Evolutionary conservation across 108 stramenopile species (phyloP).

Genomic region (Conticribra guillardii): DNA sequence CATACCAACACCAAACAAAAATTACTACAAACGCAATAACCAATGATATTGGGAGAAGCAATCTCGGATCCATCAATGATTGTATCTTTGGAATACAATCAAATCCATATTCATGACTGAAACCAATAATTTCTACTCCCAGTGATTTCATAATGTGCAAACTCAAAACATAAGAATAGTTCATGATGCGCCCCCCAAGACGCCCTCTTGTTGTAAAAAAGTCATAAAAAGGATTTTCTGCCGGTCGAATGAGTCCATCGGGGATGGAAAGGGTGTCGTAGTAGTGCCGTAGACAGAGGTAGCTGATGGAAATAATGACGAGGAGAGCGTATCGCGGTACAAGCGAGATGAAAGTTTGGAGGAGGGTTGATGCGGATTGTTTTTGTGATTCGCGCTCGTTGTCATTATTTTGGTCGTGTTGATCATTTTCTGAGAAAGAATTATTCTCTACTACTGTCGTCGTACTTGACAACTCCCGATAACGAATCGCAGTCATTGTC

Average conservation of each 20-base stretch:
- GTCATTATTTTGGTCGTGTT: constrained; percentile 1
- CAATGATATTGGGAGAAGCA: constrained; percentile 49
- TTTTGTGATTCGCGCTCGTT: background rate
- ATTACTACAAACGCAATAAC: constrained; percentile 16
- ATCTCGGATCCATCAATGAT: constrained; percentile 56
- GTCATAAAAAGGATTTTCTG: constrained; percentile 83
- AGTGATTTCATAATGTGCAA: constrained; percentile 66
- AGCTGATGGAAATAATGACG: constrained; percentile 34
- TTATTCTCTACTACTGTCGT: constrained; percentile 5
- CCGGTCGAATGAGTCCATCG: constrained; percentile 79
- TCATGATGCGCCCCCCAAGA: constrained; percentile 20
- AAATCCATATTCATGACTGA: constrained; percentile 85
- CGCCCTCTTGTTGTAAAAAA: constrained; percentile 24
- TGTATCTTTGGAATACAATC: constrained; percentile 71
- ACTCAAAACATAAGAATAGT: constrained; percentile 68
- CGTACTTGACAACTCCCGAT: constrained; percentile 22
- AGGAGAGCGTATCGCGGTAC: constrained; percentile 58
- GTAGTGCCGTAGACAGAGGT: constrained; percentile 54
- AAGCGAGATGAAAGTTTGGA: constrained; percentile 26
- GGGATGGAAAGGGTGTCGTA: constrained; percentile 74
- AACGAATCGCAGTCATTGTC: constrained; percentile 62
- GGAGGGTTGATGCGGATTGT: background rate
- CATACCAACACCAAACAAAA: constrained; percentile 39
- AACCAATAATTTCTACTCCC: constrained; percentile 72
- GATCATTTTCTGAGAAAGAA: background rate